These are phyloP conservation scores for Trichoderma asperelloides DNA, from an alignment of 495 filamentous ascomycete species.

Conservation along the genomic window DNA sequence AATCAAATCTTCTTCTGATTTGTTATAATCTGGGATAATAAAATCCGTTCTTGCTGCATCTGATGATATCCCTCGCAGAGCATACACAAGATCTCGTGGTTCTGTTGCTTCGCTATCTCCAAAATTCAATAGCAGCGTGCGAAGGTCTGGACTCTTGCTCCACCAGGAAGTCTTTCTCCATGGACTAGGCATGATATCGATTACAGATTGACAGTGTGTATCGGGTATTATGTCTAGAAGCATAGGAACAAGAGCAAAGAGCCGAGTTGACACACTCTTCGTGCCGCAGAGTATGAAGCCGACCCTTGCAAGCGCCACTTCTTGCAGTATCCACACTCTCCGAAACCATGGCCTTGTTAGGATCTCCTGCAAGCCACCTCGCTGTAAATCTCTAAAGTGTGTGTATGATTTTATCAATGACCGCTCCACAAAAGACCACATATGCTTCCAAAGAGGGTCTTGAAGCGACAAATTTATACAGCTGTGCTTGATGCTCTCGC, in stretches of 20 bases:
- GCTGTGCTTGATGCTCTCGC: not conserved
- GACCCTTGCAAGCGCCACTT: not conserved
- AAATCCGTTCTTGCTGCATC: not conserved
- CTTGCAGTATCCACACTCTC: slow-evolving; percentile 35
- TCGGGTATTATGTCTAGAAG: not conserved
- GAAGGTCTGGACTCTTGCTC: not conserved
- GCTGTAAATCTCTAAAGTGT: not conserved
- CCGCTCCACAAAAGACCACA: not conserved
- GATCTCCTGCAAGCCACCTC: not conserved
- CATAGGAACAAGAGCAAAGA: not conserved
- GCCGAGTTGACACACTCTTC: not conserved
- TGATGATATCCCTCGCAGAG: not conserved
- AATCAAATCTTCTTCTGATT: not conserved
- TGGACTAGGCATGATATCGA: not conserved
- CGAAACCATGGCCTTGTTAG: slow-evolving; percentile 17
- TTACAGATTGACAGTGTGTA: not conserved
- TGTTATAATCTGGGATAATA: not conserved
- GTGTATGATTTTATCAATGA: not conserved
- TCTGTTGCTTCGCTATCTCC: not conserved
- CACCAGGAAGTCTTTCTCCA: not conserved
- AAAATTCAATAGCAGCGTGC: not conserved
- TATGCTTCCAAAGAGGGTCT: not conserved
- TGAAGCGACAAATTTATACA: not conserved
- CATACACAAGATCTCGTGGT: not conserved
- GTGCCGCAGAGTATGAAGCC: not conserved